Evolutionary conservation across 176 grass and related monocot genomes (phyloP).

Genomic region (Musa acuminata): DNA sequence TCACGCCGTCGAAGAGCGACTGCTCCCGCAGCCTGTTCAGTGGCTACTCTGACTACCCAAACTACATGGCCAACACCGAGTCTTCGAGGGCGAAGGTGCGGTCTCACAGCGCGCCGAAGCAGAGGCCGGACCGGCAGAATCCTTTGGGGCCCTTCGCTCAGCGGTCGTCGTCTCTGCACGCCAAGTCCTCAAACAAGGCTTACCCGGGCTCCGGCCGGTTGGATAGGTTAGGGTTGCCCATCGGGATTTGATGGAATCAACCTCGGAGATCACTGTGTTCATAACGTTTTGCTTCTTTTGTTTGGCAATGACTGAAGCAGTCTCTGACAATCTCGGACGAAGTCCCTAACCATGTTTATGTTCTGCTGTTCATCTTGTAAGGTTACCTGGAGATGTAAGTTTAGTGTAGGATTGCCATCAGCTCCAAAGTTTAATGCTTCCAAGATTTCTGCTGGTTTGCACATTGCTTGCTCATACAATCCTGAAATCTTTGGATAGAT

Average conservation of each 20-base stretch:
- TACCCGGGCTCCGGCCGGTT: conserved; percentile 65
- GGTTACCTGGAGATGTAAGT: background rate
- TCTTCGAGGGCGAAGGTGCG: conserved; percentile 76
- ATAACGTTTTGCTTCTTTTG: too few species aligned
- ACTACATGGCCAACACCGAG: conserved; percentile 93
- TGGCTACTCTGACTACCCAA: conserved; percentile 66
- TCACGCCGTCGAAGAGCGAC: conserved; percentile 76
- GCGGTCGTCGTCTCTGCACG: conserved; percentile 23
- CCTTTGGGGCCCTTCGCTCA: background rate
- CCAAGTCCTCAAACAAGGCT: conserved; percentile 55
- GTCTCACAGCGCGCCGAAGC: conserved; percentile 77
- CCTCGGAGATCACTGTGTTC: too few species aligned
- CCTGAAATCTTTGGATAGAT: too few species aligned
- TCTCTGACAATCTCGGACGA: background rate
- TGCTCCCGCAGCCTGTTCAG: conserved; percentile 58
- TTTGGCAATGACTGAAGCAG: too few species aligned
- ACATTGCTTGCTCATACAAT: too few species aligned
- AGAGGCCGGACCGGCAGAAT: conserved; percentile 50
- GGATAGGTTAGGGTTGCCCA: conserved; percentile 67
- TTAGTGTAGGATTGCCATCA: too few species aligned
- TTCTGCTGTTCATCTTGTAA: background rate
- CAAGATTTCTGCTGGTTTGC: too few species aligned
- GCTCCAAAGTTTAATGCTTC: too few species aligned
- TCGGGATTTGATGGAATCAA: background rate
- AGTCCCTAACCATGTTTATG: background rate